Conservation (phyloP, 345 rosid species). For the Melaleuca quinquenervia region DNA sequence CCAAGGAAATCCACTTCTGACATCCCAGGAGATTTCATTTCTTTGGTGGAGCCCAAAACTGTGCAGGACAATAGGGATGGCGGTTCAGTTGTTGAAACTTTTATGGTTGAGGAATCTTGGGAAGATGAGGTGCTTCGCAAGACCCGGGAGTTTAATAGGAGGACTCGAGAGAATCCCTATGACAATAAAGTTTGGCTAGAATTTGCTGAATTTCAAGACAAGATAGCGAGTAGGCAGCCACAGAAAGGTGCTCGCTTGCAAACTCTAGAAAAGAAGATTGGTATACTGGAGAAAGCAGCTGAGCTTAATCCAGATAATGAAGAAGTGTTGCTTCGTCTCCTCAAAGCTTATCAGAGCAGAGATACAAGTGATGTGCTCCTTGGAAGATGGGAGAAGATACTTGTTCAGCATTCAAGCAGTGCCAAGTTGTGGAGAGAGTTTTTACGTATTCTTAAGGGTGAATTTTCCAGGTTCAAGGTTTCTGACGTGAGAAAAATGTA, state of each 20-base stretch:
- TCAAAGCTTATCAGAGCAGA: constrained; percentile 75
- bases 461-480: constrained; percentile 91
- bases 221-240: constrained; percentile 58
- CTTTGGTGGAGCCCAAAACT: constrained; percentile 30
- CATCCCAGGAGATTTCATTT: constrained; percentile 42
- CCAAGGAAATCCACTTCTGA: constrained; percentile 16
- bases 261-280: constrained; percentile 86
- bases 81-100: constrained; percentile 9
- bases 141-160: constrained; percentile 66
- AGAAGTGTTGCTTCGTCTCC: constrained; percentile 61
- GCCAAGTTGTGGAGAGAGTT: constrained; percentile 82
- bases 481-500: constrained; percentile 83
- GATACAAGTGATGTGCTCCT: constrained; percentile 64
- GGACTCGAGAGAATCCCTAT: constrained; percentile 71
- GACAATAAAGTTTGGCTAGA: constrained; percentile 81
- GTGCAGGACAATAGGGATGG: constrained; percentile 17
- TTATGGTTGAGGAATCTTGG: constrained; percentile 71
- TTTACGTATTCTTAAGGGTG: constrained; percentile 64
- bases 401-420: constrained; percentile 63
- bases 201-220: constrained; percentile 79
- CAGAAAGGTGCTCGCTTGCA: constrained; percentile 85
- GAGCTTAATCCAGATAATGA: constrained; percentile 88
- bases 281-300: constrained; percentile 84
- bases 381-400: constrained; percentile 79
- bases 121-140: constrained; percentile 78